A percentile compares a stretch with the other conserved stretches of the same genome.
phyloP scores from a whole-genome alignment of 2,329 filamentous ascomycete genomes.

The Pseudopyrenochaeta lycopersici region DNA sequence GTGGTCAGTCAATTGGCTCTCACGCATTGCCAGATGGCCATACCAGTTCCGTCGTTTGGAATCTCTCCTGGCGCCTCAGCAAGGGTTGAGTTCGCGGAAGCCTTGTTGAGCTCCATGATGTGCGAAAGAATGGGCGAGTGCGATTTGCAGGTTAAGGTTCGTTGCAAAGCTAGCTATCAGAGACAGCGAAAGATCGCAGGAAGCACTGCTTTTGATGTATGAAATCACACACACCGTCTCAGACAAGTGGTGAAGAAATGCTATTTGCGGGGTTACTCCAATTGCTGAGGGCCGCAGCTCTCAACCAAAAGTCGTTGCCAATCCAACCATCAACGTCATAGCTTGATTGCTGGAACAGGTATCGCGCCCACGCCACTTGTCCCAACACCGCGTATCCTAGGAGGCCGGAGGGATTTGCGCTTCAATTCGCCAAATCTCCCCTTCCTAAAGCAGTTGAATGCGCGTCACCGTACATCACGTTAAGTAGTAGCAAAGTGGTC shows the following conservation, averaged over 20 bases:
- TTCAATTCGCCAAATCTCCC: constrained; percentile 18
- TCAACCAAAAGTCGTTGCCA: constrained; percentile 44
- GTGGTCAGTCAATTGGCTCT: constrained; percentile 30
- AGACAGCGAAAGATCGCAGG: constrained; percentile 14
- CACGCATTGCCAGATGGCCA: constrained; percentile 2
- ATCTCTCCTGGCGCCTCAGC: constrained; percentile 60
- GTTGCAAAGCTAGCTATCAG: constrained; percentile 20
- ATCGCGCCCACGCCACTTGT: constrained; percentile 31
- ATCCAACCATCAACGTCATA: constrained; percentile 42
- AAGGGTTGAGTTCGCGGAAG: constrained; percentile 56
- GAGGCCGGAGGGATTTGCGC: constrained; percentile 26
- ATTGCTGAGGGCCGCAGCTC: constrained; percentile 35
- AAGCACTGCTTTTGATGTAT: constrained; percentile 9
- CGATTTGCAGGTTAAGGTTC: constrained; percentile 18
- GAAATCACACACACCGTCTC: background rate
- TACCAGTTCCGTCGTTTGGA: constrained; percentile 77
- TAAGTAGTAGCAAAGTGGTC: background rate
- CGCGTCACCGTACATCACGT: background rate
- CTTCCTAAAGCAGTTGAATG: background rate
- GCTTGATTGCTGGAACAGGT: constrained; percentile 29
- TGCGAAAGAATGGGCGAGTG: constrained; percentile 18
- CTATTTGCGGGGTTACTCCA: constrained; percentile 42
- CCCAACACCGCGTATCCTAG: constrained; percentile 29
- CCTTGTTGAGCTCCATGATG: constrained; percentile 54
- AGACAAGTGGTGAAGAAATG: constrained; percentile 8